phyloP scores from a whole-genome alignment of 225 moss, liverwort and hornwort species.

The Pseudisothecium myosuroides region DNA sequence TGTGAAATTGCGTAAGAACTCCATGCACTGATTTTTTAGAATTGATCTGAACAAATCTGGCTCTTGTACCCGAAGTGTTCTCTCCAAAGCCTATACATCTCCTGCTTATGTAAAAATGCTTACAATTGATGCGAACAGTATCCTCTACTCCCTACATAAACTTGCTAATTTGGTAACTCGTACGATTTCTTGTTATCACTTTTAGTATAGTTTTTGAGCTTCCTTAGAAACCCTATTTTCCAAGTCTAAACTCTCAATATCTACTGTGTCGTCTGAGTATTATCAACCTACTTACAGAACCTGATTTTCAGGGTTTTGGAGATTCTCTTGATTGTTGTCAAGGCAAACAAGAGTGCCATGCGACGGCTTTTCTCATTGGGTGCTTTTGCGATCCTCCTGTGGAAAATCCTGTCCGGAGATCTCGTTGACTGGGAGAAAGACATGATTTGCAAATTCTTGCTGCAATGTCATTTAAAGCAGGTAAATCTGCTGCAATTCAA shows the following conservation, averaged over 20 bases:
- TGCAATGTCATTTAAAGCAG: constrained; percentile 82
- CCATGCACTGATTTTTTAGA: not conserved
- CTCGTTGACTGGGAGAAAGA: constrained; percentile 63
- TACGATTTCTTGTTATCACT: not conserved
- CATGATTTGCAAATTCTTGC: constrained; percentile 65
- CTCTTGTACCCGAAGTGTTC: not conserved
- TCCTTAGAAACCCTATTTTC: not conserved
- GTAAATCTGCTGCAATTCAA: constrained; percentile 16
- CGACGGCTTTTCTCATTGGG: constrained; percentile 81
- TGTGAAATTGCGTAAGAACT: not conserved
- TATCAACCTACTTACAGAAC: not conserved
- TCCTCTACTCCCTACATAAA: not conserved
- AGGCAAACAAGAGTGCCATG: constrained; percentile 86
- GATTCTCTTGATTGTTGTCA: constrained; percentile 58
- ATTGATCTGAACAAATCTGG: not conserved
- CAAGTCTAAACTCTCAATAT: not conserved
- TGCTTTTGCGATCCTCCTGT: constrained; percentile 93
- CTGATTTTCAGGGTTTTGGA: constrained; percentile 54
- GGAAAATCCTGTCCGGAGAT: constrained; percentile 84
- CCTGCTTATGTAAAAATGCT: not conserved
- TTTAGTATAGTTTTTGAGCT: not conserved
- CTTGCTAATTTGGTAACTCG: not conserved
- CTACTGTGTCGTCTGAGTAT: not conserved
- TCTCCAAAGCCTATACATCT: not conserved
- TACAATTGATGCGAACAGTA: not conserved